Evolutionary conservation across 225 moss, liverwort and hornwort species (phyloP), one percentile per base, ranked within the genome.

Genomic region (Sphagnum tenellum): DNA sequence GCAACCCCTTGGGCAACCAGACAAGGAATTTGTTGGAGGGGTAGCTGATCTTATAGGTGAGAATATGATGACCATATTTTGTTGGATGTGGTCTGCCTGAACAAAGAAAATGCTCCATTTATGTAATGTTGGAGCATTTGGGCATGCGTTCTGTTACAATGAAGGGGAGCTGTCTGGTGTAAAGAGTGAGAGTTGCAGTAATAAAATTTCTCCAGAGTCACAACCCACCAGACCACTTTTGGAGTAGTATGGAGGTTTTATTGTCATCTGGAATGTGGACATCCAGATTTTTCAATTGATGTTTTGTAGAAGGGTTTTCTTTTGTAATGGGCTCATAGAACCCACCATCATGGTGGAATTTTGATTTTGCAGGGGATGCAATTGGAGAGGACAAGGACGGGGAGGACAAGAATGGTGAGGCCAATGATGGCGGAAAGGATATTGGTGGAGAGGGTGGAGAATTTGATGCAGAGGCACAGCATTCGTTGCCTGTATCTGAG

Each of bases 391-490:
- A 74, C 3, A 72, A 77, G 64, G 71, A 71, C 4, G 70, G 62
- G 56, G 51, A 52, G 52, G 74, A 72, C 13, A 72, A 74, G 55
- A 74, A 69, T 47, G 67, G 64, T 44, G 66, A 77, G 44, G 56
- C 66, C 52, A 74, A 74, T 60, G 63, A 74, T 48, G 63, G 65
- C 8, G 52, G 52, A 52, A 81, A 81, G 67, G 77, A 77, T 59
- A 55, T 76, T 47, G 61, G 61, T 64, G 81, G 69, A 46, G 81
- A 81, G 61, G 81, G 74, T 8, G 69, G 63, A 57, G 81, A 81
- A 58, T 77, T 77, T 67, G 81, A 81, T 64, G 69, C 69, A 8
- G 81, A 81, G 64, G 77, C 81, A 49, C 81, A 81, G 54, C 74
- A 81, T 3, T 77, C 72, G 44, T 57, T 77, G 54, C 82, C 82